Evolutionary conservation across 768 basidiomycete genomes (phyloP).

Genomic region (Wakefieldia striispora): DNA sequence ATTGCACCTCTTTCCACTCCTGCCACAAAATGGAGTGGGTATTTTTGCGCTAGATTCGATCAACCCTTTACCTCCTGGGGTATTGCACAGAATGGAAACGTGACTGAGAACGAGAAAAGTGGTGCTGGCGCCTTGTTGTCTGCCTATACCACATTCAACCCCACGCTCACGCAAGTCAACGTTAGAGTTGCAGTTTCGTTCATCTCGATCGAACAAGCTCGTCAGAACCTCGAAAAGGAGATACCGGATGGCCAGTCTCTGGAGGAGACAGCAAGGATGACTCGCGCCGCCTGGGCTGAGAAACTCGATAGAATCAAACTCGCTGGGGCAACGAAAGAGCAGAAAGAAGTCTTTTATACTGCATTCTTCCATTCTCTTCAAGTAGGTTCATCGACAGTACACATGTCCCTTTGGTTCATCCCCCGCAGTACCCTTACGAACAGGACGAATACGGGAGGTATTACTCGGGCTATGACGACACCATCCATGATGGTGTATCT

Average conservation of each 20-base stretch:
- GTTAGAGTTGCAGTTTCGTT: constrained; percentile 72
- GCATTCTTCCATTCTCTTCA: constrained; percentile 62
- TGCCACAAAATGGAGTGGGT: constrained; percentile 37
- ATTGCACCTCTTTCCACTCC: constrained; percentile 54
- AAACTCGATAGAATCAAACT: constrained; percentile 53
- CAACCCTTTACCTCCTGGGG: constrained; percentile 46
- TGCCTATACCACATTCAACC: constrained; percentile 49
- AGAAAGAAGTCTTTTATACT: constrained; percentile 56
- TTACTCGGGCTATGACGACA: constrained; percentile 76
- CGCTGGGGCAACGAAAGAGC: constrained; percentile 46
- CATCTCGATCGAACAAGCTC: constrained; percentile 67
- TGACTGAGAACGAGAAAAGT: constrained; percentile 25
- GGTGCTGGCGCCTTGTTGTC: constrained; percentile 46
- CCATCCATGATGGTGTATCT: constrained; percentile 60
- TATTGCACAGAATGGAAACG: constrained; percentile 44
- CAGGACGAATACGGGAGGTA: constrained; percentile 64
- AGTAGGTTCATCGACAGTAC: constrained; percentile 29
- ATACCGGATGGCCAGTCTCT: constrained; percentile 46
- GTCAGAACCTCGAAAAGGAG: constrained; percentile 48
- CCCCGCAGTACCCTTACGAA: constrained; percentile 69
- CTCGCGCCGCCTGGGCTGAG: constrained; percentile 55
- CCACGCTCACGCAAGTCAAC: constrained; percentile 37
- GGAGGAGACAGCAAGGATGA: constrained; percentile 48
- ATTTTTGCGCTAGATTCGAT: constrained; percentile 61
- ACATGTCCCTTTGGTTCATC: neutral